These are phyloP conservation scores for Pyrenophora seminiperda DNA, from an alignment of 2,329 filamentous ascomycete genomes.

Conservation along the genomic window DNA sequence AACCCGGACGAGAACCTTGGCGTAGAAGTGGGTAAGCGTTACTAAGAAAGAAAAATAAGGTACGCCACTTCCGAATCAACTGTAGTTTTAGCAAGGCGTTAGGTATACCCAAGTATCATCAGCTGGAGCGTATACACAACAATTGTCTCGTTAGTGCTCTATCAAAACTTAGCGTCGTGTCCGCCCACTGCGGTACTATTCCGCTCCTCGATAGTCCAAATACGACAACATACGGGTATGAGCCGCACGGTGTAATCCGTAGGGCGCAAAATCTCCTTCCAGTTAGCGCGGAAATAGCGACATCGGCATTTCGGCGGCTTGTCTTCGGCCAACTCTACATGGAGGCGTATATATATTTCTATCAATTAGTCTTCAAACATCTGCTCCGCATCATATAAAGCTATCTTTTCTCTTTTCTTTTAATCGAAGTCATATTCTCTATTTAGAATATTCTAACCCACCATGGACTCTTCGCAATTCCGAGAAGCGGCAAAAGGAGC, in stretches of 20 bases:
- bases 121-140: background rate
- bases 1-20: constrained; percentile 47
- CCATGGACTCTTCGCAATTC: constrained; percentile 78
- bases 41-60: constrained; percentile 19
- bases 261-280: background rate
- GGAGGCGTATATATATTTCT: too few species aligned
- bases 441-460: constrained; percentile 1
- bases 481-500: constrained; percentile 74
- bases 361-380: too few species aligned
- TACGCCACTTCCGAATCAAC: background rate
- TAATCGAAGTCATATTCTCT: background rate
- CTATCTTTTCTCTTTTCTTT: background rate
- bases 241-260: too few species aligned
- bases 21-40: constrained; percentile 44
- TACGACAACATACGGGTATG: too few species aligned
- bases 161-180: background rate
- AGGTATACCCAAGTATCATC: constrained; percentile 15
- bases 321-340: too few species aligned
- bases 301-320: constrained; percentile 5
- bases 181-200: background rate
- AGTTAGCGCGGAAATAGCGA: constrained; percentile 25
- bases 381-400: too few species aligned
- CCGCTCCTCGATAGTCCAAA: background rate
- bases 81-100: constrained; percentile 11
- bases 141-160: background rate